These are phyloP conservation scores for Fusarium agapanthi DNA, from an alignment of 2,329 filamentous ascomycete genomes.

Conservation along the genomic window DNA sequence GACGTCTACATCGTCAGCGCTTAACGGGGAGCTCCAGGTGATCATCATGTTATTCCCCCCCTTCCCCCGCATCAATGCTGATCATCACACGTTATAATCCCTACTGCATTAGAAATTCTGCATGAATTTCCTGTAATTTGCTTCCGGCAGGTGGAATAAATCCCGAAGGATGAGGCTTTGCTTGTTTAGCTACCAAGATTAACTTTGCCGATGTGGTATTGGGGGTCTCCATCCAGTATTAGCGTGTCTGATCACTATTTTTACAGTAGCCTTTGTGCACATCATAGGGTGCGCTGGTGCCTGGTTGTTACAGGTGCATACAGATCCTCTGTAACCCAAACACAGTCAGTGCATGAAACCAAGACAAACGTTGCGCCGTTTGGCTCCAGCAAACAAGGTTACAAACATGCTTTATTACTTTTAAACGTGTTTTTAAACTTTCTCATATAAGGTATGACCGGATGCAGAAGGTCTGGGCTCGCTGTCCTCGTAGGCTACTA, in stretches of 20 bases:
- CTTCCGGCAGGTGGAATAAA: not conserved
- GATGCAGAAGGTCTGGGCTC: no score
- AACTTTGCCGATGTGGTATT: conserved; percentile 18
- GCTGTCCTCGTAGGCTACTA: no score
- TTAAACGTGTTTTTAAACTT: not conserved
- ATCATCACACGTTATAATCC: conserved; percentile 7
- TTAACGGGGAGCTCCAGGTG: not conserved
- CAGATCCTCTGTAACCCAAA: not conserved
- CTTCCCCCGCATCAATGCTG: conserved; percentile 4
- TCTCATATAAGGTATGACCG: not conserved
- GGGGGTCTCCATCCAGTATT: not conserved
- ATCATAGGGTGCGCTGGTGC: not conserved
- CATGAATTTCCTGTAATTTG: not conserved
- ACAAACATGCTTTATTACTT: not conserved
- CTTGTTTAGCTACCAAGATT: not conserved
- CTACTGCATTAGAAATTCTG: not conserved
- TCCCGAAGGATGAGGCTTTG: conserved; percentile 8
- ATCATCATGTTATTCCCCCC: not conserved
- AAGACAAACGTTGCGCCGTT: not conserved
- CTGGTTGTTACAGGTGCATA: not conserved
- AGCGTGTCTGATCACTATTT: conserved; percentile 1
- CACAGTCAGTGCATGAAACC: not conserved
- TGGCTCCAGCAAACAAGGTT: not conserved
- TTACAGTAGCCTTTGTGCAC: not conserved
- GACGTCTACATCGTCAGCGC: conserved; percentile 9